These are phyloP conservation scores for Escallonia herrerae DNA, from an alignment of 129 eudicot species.

Conservation along the genomic window DNA sequence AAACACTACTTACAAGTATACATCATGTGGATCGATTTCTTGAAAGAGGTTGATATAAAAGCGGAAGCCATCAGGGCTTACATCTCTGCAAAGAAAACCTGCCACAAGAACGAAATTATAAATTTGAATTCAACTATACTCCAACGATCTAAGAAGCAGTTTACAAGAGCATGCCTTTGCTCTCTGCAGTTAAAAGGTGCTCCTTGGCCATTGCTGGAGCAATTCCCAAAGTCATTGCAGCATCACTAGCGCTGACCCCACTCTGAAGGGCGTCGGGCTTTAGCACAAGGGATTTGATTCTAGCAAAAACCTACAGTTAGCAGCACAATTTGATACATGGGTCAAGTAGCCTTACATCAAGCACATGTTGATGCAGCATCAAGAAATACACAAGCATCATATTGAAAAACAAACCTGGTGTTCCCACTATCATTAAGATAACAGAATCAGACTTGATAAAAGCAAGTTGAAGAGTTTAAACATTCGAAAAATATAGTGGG, in stretches of 20 bases:
- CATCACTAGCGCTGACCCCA: conserved; percentile 86
- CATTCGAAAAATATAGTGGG: not conserved
- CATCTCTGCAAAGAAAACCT: conserved; percentile 94
- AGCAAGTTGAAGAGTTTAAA: not conserved
- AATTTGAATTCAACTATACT: too few relatives aligned
- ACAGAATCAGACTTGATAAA: not conserved
- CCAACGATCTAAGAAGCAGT: not conserved
- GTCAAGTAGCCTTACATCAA: too few relatives aligned
- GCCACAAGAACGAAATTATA: conserved; percentile 16
- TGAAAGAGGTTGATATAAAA: conserved; percentile 74
- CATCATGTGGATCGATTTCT: conserved; percentile 57
- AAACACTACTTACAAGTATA: conserved; percentile 53
- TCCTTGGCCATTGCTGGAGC: conserved; percentile 99
- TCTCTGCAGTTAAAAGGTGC: conserved; percentile 89
- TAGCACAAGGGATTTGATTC: conserved; percentile 55
- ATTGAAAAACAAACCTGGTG: too few relatives aligned
- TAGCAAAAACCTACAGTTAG: conserved; percentile 53
- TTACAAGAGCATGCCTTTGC: conserved; percentile 53
- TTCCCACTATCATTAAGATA: too few relatives aligned
- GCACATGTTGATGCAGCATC: too few relatives aligned
- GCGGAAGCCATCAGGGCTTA: conserved; percentile 93
- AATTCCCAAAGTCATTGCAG: conserved; percentile 90
- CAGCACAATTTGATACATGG: not conserved
- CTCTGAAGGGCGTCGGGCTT: conserved; percentile 59
- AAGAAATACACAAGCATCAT: too few relatives aligned